Evolutionary conservation across 192 early-diverging fungal genomes (phyloP), one percentile per base, ranked within the genome.

Genomic region (Paraglomus brasilianum): DNA sequence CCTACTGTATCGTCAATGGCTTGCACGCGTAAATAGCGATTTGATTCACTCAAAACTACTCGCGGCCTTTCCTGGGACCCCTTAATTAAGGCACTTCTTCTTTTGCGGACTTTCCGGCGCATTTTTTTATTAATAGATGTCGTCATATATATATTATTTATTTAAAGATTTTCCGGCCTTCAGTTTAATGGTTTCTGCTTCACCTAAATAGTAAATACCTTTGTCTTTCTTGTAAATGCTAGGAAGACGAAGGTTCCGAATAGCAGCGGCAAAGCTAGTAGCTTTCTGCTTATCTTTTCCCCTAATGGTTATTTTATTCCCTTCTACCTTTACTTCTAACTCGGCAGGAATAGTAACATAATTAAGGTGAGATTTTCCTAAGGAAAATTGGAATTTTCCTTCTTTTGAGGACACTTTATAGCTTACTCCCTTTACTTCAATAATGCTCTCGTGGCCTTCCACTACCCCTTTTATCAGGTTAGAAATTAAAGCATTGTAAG

Each of bases 401-500:
- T 61, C 40, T n/a, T 61, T 61, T 8, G 41, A 61, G 17, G 38
- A 8, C 13, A 61, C 58, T 42, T 61, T 61, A 61, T 41, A 61
- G 0, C 58, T 38, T 4, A 61, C 58, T 44, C 58, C 58, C 15
- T 61, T 61, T 44, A 61, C 58, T 61, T 61, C 58, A 0, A 61
- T 5, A 10, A 42, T 5, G 11, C 19, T 41, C 44, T 61, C 8
- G 17, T 42, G 19, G 1, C 58, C 58, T 42, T 61, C 58, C 30
- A 42, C 9, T 5, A 61, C 58, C 15, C 58, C 58, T 8, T 61
- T 40, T 30, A 61, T 61, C 38, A 61, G 5, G 41, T 61, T 61
- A 61, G 39, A 10, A 41, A 61, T 61, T 44, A 61, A 61, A 61
- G 58, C 0, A 61, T 61, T 61, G 41, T 61, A 61, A 61, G 58